phyloP scores from a whole-genome alignment of 176 grass and related monocot species.

The Tuctoria greenei region DNA sequence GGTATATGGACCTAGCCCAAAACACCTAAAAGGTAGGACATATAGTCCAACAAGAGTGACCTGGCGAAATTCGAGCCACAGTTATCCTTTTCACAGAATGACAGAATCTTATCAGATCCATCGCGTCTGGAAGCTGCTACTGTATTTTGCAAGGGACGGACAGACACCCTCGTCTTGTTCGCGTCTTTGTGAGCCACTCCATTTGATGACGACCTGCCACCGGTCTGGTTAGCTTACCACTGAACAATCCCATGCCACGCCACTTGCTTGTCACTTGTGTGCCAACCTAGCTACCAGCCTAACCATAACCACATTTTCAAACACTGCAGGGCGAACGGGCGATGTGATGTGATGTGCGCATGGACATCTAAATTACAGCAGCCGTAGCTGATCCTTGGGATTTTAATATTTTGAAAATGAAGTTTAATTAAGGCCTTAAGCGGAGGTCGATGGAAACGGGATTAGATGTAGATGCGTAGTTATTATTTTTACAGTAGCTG shows the following conservation, averaged over 20 bases:
- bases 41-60: too few species aligned
- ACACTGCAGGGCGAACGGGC: neutral
- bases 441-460: neutral
- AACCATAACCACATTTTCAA: slow-evolving; percentile 7
- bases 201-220: slow-evolving; percentile 20
- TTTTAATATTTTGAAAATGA: slow-evolving; percentile 2
- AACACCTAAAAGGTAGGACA: too few species aligned
- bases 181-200: neutral
- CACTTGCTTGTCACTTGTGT: neutral
- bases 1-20: too few species aligned
- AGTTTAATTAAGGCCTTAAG: slow-evolving; percentile 22
- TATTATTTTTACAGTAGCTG: neutral
- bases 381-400: neutral
- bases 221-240: neutral
- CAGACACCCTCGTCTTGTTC: neutral
- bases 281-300: neutral
- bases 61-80: neutral
- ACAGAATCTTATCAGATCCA: neutral
- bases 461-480: slow-evolving; percentile 6
- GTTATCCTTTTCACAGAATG: too few species aligned
- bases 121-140: slow-evolving; percentile 19
- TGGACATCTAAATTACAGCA: slow-evolving; percentile 9
- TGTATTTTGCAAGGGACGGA: neutral
- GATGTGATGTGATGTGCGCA: neutral
- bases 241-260: neutral